A percentile compares a stretch with the other conserved stretches of the same genome.
phyloP scores from a whole-genome alignment of 768 basidiomycete genomes.

The Boletus sp. region DNA sequence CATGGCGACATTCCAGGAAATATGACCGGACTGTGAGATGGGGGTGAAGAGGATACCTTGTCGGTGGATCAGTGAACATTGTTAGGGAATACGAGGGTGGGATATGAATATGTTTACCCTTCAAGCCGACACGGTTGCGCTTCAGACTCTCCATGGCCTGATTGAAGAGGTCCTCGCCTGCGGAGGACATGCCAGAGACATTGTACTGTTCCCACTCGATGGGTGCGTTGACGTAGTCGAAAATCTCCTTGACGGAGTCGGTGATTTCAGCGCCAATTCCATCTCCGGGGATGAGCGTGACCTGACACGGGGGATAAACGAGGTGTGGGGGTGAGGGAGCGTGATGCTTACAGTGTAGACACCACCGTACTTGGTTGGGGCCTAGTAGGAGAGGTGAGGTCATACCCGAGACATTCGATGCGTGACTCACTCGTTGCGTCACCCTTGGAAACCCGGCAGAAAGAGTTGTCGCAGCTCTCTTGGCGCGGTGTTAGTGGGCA shows the following conservation, averaged over 20 bases:
- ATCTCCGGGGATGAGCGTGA: constrained; percentile 97
- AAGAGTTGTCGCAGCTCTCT: constrained; percentile 75
- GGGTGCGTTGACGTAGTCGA: constrained; percentile 95
- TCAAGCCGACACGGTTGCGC: constrained; percentile 96
- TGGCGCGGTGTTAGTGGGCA: constrained; percentile 10
- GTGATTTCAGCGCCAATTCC: constrained; percentile 97
- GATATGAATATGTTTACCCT: constrained; percentile 55
- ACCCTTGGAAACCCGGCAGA: constrained; percentile 78
- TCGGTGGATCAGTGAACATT: constrained; percentile 2
- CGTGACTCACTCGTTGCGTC: constrained; percentile 57
- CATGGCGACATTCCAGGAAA: constrained; percentile 99
- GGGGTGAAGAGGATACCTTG: constrained; percentile 98
- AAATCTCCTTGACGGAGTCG: constrained; percentile 98
- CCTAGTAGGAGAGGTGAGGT: constrained; percentile 47
- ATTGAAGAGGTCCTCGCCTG: constrained; percentile 94
- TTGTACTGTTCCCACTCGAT: constrained; percentile 99
- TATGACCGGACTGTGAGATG: constrained; percentile 93
- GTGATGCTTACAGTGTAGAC: constrained; percentile 73
- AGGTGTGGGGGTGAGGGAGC: not conserved
- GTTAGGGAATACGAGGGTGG: not conserved
- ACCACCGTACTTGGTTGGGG: constrained; percentile 87
- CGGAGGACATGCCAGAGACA: constrained; percentile 92
- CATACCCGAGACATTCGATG: not conserved
- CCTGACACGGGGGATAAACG: constrained; percentile 46
- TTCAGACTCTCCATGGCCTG: constrained; percentile 97